Evolutionary conservation across 441 rosid species (phyloP).

Genomic region (Populus hybrid): DNA sequence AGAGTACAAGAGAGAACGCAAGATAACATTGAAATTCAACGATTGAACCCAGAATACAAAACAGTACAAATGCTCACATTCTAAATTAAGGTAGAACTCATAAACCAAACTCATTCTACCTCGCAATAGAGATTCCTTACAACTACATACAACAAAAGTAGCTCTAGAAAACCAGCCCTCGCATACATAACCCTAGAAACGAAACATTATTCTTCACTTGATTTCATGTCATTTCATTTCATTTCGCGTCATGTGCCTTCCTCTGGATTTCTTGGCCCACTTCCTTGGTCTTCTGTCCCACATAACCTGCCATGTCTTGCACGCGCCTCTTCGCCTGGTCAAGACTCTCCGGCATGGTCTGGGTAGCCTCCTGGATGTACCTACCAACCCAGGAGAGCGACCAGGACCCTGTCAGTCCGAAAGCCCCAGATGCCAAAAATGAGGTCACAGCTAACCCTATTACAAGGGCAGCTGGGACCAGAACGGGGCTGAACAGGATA

Average conservation of each 20-base stretch:
- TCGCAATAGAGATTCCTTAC: neutral
- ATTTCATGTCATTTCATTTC: neutral
- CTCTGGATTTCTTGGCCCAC: constrained; percentile 43
- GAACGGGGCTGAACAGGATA: constrained; percentile 69
- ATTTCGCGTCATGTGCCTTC: constrained; percentile 34
- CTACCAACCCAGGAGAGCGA: constrained; percentile 53
- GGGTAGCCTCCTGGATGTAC: constrained; percentile 34
- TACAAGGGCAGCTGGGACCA: constrained; percentile 62
- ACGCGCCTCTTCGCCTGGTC: constrained; percentile 48
- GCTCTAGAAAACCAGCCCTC: neutral
- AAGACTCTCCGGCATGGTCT: constrained; percentile 40
- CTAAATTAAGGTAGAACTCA: neutral
- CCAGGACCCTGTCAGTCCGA: constrained; percentile 58
- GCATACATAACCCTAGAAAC: neutral
- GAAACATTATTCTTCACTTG: neutral
- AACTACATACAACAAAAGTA: neutral
- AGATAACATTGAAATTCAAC: constrained; percentile 13
- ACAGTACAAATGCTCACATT: constrained; percentile 2
- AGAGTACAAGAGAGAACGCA: neutral
- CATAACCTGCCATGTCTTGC: constrained; percentile 39
- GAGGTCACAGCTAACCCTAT: constrained; percentile 47
- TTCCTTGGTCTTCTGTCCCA: constrained; percentile 71
- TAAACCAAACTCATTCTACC: neutral
- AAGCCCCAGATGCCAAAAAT: constrained; percentile 55
- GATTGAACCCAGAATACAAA: constrained; percentile 2